Evolutionary conservation across 169 alveolate genomes (phyloP).

Genomic region (Babesia ovata): DNA sequence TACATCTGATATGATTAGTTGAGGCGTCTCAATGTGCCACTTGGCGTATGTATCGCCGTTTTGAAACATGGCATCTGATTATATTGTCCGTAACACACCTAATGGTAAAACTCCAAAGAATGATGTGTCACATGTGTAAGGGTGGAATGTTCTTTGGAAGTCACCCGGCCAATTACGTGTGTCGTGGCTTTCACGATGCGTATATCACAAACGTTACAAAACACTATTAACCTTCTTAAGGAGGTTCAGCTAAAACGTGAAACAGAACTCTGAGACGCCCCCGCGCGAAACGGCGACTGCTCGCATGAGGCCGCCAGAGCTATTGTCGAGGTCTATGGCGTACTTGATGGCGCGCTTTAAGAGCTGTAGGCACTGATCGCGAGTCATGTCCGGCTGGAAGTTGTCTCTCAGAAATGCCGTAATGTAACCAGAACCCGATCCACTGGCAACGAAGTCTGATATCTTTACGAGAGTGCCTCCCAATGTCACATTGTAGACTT

Average conservation of each 20-base stretch:
- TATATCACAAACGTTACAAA: too few relatives aligned
- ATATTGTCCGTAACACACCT: too few relatives aligned
- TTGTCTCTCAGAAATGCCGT: constrained; percentile 85
- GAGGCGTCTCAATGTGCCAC: too few relatives aligned
- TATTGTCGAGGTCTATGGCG: constrained; percentile 90
- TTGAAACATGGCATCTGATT: too few relatives aligned
- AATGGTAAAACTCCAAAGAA: too few relatives aligned
- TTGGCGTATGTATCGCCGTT: too few relatives aligned
- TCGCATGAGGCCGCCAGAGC: constrained; percentile 91
- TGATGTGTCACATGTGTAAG: too few relatives aligned
- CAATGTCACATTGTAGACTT: constrained; percentile 85
- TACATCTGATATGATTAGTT: too few relatives aligned
- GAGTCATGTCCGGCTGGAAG: constrained; percentile 83
- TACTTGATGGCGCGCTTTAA: constrained; percentile 81
- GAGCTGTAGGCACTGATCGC: constrained; percentile 84
- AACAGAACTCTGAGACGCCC: constrained; percentile 69
- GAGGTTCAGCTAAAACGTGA: constrained; percentile 13
- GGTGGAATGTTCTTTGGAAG: not conserved
- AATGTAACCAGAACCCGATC: constrained; percentile 91
- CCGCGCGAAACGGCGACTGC: constrained; percentile 63
- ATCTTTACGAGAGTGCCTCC: constrained; percentile 88
- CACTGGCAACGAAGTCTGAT: constrained; percentile 86
- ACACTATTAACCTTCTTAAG: not conserved
- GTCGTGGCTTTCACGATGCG: not conserved
- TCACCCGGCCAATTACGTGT: not conserved